Evolutionary conservation across 2,329 filamentous ascomycete species (phyloP).

Genomic region (Penicillium sp.): DNA sequence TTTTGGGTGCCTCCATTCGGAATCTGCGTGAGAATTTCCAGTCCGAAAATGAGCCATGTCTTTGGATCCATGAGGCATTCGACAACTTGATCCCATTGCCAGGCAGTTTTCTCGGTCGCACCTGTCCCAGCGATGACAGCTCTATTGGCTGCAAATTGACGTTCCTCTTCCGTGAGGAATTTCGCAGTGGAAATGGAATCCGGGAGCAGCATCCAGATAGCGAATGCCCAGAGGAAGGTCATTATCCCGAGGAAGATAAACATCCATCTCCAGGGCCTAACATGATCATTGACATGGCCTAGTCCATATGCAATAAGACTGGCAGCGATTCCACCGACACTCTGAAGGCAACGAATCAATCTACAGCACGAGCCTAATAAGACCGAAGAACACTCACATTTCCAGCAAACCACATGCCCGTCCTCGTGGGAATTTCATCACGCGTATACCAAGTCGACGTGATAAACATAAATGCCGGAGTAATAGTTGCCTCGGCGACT

Average conservation of each 20-base stretch:
- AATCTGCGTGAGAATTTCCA: conserved; percentile 60
- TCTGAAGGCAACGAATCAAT: conserved; percentile 19
- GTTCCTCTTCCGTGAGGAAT: conserved; percentile 64
- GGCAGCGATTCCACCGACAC: conserved; percentile 27
- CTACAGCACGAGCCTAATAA: neutral
- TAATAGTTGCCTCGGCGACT: conserved; percentile 61
- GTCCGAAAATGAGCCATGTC: conserved; percentile 64
- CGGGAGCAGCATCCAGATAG: conserved; percentile 58
- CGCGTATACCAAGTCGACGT: conserved; percentile 64
- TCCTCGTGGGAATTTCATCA: conserved; percentile 61
- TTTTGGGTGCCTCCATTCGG: conserved; percentile 68
- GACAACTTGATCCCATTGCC: conserved; percentile 58
- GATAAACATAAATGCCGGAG: conserved; percentile 62
- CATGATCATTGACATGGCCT: conserved; percentile 55
- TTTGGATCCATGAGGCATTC: conserved; percentile 65
- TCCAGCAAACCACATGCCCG: conserved; percentile 61
- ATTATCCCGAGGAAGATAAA: conserved; percentile 61
- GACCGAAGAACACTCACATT: conserved; percentile 18
- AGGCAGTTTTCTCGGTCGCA: conserved; percentile 54
- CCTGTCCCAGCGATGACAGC: conserved; percentile 60
- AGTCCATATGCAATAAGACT: conserved; percentile 58
- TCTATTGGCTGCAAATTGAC: conserved; percentile 42
- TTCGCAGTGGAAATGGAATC: conserved; percentile 61
- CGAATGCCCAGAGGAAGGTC: conserved; percentile 60
- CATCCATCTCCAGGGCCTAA: conserved; percentile 55